These are phyloP conservation scores for Neocallimastix lanati DNA, from an alignment of 192 early-diverging fungal genomes.

Conservation along the genomic window DNA sequence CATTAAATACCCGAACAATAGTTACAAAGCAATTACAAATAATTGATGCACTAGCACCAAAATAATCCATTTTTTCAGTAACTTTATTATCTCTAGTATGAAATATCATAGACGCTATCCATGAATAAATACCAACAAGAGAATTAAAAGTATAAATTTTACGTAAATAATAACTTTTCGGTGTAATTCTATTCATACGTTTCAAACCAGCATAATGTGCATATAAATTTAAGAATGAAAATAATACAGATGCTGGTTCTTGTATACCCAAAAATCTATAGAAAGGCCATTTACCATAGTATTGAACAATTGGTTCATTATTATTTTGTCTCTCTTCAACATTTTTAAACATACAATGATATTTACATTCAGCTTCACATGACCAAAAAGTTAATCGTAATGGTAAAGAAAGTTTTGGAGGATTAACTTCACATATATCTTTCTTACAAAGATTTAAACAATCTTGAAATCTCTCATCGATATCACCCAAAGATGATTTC, in stretches of 20 bases:
- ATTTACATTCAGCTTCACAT: slow-evolving; percentile 64
- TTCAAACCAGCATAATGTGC: slow-evolving; percentile 41
- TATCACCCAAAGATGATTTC: neutral
- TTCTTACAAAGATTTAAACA: neutral
- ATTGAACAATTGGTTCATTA: slow-evolving; percentile 51
- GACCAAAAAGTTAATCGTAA: slow-evolving; percentile 53
- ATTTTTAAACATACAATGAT: slow-evolving; percentile 68
- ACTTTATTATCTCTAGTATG: slow-evolving; percentile 68
- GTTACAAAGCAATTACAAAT: slow-evolving; percentile 55
- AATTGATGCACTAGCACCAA: slow-evolving; percentile 63
- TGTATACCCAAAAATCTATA: slow-evolving; percentile 68
- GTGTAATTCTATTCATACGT: neutral
- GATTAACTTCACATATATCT: neutral
- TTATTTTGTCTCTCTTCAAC: slow-evolving; percentile 24
- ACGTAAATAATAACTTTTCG: slow-evolving; percentile 16
- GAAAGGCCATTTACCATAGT: slow-evolving; percentile 97
- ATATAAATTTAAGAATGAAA: slow-evolving; percentile 69
- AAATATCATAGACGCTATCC: slow-evolving; percentile 83
- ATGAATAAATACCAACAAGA: slow-evolving; percentile 46
- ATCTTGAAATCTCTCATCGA: neutral
- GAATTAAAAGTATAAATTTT: slow-evolving; percentile 24
- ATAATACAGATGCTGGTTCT: slow-evolving; percentile 86
- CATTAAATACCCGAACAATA: slow-evolving; percentile 38
- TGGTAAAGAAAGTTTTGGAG: slow-evolving; percentile 15
- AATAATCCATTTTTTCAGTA: slow-evolving; percentile 92